Evolutionary conservation across 345 rosid genomes (phyloP), one percentile per base, ranked within the genome.

Genomic region (Lepidium didymum): DNA sequence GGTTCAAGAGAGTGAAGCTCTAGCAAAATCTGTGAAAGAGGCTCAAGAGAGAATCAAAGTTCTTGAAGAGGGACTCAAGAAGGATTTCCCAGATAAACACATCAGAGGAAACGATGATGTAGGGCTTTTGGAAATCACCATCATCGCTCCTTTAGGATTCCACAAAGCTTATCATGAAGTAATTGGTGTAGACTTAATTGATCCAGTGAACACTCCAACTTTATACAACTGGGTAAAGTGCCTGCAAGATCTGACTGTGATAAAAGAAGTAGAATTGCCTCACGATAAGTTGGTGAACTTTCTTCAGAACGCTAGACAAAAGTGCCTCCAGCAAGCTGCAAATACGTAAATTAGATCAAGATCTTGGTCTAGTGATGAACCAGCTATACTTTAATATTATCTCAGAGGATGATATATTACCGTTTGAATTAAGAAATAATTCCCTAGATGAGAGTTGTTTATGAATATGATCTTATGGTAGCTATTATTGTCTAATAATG

Each of bases 231-330:
- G 78, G 84, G 59, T 75, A 44, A 58, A 56, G 12, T 18, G 68
- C 34, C 41, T 75, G 21, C 69, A 36, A 13, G 77, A 82, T 62
- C 47, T 71, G 38, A 50, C 79, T 6, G 3, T 71, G 51, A 56
- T 74, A 42, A 75, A 76, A 62, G 77, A 80, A 10, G 40, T 42
- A 10, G 14, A 13, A 21, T 56, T 72, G 21, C 83, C 85, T 63
- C 67, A 44, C 44, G 62, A 75, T 49, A 66, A 36, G 74, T 64
- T 72, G 29, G 67, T 74, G 34, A 69, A 19, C 1, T 12, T 38
- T 27, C 29, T 81, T 21, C 72, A 57, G 1, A 16, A 0, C 9
- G 16, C 54, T 14, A 73, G 77, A 41, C 56, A 72, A 50, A 18
- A 18, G 43, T 64, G 19, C 41, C 74, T 77, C 35, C 23, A 36